Evolutionary conservation across 176 grass and related monocot species (phyloP).

Genomic region (Juncus inflexus): DNA sequence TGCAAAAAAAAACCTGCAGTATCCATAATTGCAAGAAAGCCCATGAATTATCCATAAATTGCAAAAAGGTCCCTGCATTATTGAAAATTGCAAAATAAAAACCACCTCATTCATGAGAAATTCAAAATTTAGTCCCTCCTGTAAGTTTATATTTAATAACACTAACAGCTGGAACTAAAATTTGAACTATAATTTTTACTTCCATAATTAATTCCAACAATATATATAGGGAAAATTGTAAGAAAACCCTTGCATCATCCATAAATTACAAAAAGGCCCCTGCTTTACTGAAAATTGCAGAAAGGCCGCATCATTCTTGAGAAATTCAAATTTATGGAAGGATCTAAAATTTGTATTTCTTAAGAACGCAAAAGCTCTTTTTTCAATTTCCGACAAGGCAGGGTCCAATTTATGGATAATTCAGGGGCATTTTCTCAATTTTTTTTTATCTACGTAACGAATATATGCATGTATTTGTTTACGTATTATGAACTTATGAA

Average conservation of each 20-base stretch:
- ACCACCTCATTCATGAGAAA: neutral
- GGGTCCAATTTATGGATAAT: neutral
- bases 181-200: slow-evolving; percentile 37
- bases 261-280: neutral
- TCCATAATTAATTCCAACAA: slow-evolving; percentile 9
- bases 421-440: neutral
- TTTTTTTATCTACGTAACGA: neutral
- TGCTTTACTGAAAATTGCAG: neutral
- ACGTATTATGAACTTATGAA: too few relatives aligned
- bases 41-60: neutral
- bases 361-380: too few relatives aligned
- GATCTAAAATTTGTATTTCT: too few relatives aligned
- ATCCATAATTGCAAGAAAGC: too few relatives aligned
- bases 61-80: neutral
- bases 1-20: too few relatives aligned
- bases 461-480: too few relatives aligned
- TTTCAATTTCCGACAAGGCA: neutral
- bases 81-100: slow-evolving; percentile 15
- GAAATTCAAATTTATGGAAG: too few relatives aligned
- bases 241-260: neutral
- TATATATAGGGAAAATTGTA: neutral
- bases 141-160: too few relatives aligned
- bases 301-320: too few relatives aligned
- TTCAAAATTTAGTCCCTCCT: too few relatives aligned
- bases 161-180: too few relatives aligned